These are phyloP conservation scores for Globisporangium recalcitrans DNA, from an alignment of 352 stramenopile genomes.

Conservation along the genomic window DNA sequence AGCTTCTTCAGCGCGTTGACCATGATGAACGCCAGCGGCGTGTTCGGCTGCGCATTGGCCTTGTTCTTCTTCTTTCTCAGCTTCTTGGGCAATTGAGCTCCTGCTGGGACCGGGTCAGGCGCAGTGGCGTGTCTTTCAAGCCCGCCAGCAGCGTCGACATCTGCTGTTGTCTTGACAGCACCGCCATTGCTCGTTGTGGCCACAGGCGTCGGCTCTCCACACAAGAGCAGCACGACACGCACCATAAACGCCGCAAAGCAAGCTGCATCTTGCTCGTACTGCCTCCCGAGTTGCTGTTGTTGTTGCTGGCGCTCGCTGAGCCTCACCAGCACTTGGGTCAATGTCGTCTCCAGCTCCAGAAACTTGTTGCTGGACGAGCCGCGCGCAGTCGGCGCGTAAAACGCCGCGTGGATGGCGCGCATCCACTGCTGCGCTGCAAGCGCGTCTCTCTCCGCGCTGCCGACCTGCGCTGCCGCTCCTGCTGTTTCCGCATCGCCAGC, in stretches of 20 bases:
- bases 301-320: background rate
- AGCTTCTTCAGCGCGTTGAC: constrained; percentile 52
- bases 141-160: background rate
- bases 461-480: background rate
- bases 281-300: background rate
- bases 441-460: background rate
- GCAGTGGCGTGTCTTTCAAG: background rate
- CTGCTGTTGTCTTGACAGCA: background rate
- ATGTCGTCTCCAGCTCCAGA: constrained; percentile 38
- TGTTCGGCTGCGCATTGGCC: constrained; percentile 36
- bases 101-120: background rate
- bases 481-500: background rate
- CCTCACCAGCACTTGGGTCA: constrained; percentile 26
- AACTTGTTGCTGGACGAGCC: constrained; percentile 37
- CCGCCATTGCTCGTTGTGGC: background rate
- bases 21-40: constrained; percentile 51
- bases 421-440: constrained; percentile 18
- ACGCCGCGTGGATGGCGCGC: constrained; percentile 23
- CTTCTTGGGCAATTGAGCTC: background rate
- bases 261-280: background rate
- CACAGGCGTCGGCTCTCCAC: constrained; percentile 12
- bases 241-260: constrained; percentile 37
- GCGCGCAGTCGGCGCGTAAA: constrained; percentile 22
- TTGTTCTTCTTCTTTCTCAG: constrained; percentile 23
- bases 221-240: constrained; percentile 33